Base-by-base conservation (phyloP, 768 basidiomycete genomes). In the Suillus lakei region DNA sequence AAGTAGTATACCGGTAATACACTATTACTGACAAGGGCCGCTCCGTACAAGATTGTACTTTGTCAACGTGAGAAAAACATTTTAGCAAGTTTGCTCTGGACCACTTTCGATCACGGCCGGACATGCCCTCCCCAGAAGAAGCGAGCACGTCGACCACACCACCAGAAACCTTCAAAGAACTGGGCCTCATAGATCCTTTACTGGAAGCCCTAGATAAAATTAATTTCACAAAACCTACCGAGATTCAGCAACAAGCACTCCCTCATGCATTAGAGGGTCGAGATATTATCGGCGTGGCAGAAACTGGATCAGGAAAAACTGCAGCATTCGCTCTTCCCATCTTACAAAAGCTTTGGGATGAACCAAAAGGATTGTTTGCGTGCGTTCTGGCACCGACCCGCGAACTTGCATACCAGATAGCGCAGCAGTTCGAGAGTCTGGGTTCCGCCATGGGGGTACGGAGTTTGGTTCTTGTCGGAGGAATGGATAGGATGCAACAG, bases 201-300 rank as follows among this genome's bases (percentile, higher is more conserved):
- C 88, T 98, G 56, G 87, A 93, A 72, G 92, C 96, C 5, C 87
- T 98, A 53, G 84, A 88, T 51, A 88, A 90, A 64, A 81, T 98
- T 48, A 88, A 88, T 56, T 99, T 87, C 85, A 95, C 86, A 67
- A 82, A 84, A 50, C 97, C 98, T 0, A 97, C 97, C 9, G 91
- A 92, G 62, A 99, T 99, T 70, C 98, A 99, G 77, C 80, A 82
- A 3, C 88, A 95, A 72, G 85, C 85, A 41, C 85, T 99, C 56
- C 98, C 98, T 0, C 87, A 88, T 80, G 97, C 96, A 23, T 80
- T 99, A 7, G 84, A 92, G 75, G 96, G 96, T 0, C 88, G 91
- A 72, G 98, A 99, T 80, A 93, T 99, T 69, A 99, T 99, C 65
- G 98, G 98, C 23, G 91, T 99, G n/a, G 98, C 98, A 38, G 90